These are phyloP conservation scores for Pistacia vera DNA, from an alignment of 345 rosid species.

Conservation along the genomic window DNA sequence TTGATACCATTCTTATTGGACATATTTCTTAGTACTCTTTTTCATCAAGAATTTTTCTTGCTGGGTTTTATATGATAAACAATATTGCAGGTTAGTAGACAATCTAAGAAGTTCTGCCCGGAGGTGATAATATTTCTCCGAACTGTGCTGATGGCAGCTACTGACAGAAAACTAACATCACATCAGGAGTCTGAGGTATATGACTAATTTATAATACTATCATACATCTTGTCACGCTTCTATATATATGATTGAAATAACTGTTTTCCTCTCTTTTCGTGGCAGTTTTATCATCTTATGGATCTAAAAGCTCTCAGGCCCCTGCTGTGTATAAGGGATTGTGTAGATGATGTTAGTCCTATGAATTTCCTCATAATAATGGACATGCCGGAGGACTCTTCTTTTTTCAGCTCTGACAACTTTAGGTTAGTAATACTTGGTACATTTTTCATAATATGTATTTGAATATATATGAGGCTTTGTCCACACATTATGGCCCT, in stretches of 20 bases:
- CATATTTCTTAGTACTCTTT: neutral
- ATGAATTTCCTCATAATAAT: constrained; percentile 62
- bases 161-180: constrained; percentile 41
- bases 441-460: neutral
- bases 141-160: constrained; percentile 63
- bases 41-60: neutral
- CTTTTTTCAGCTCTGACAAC: constrained; percentile 70
- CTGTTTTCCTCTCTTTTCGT: constrained; percentile 15
- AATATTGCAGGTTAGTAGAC: constrained; percentile 56
- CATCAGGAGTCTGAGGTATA: constrained; percentile 65
- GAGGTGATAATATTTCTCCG: constrained; percentile 78
- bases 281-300: constrained; percentile 67
- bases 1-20: neutral
- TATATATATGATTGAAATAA: neutral
- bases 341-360: constrained; percentile 53
- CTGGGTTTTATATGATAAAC: constrained; percentile 16
- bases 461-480: neutral
- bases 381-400: constrained; percentile 61
- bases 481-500: neutral
- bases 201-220: neutral
- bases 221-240: neutral
- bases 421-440: constrained; percentile 59
- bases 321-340: constrained; percentile 44
- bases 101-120: constrained; percentile 81
- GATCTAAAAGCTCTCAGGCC: constrained; percentile 63